Conservation (phyloP, 2,329 filamentous ascomycete species). For the Dactylellina haptotyla region DNA sequence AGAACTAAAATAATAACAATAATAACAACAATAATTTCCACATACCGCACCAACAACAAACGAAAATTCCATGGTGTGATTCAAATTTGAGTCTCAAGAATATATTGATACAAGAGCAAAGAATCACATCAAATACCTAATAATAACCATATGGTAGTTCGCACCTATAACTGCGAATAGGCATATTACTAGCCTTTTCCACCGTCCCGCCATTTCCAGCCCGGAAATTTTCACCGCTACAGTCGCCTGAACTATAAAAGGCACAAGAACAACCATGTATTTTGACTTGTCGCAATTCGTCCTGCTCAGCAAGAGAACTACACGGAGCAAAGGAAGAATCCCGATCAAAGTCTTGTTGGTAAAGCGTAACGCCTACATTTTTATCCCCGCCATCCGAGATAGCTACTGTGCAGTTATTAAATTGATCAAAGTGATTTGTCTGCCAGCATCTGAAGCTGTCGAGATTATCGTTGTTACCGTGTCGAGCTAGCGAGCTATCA, state of each 20-base stretch:
- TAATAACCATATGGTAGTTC: not conserved
- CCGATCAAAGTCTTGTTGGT: not conserved
- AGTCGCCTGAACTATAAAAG: not conserved
- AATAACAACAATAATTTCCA: too few relatives aligned
- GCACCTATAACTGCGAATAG: not conserved
- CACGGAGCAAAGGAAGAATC: not conserved
- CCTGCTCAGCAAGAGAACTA: not conserved
- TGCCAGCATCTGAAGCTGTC: constrained; percentile 4
- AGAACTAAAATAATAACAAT: not conserved
- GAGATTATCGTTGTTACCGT: constrained; percentile 9
- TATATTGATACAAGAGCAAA: too few relatives aligned
- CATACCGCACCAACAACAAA: too few relatives aligned
- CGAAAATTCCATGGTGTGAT: too few relatives aligned
- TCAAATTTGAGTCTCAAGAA: too few relatives aligned
- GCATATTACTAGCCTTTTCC: not conserved
- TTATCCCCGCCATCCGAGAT: not conserved
- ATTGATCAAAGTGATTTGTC: not conserved
- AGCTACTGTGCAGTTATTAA: not conserved
- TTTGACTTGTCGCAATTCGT: not conserved
- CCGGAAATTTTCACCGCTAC: not conserved
- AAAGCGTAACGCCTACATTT: not conserved
- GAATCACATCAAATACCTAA: too few relatives aligned
- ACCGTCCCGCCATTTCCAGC: not conserved
- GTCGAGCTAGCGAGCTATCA: not conserved
- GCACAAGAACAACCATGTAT: not conserved